Conservation (phyloP, 2,329 filamentous ascomycete genomes). For the Colletotrichum tanaceti region DNA sequence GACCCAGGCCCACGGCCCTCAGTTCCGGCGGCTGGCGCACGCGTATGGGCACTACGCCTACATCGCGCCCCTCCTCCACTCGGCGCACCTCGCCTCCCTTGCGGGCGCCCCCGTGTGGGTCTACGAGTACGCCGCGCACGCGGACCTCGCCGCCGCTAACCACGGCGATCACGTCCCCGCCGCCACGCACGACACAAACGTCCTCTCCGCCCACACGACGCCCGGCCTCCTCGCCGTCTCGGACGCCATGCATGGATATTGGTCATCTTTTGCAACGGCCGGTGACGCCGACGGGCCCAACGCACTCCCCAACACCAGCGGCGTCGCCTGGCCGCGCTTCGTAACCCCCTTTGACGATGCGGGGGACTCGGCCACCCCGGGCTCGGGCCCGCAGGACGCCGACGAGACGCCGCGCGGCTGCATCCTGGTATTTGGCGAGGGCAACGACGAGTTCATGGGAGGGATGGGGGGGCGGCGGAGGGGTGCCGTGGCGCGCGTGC, state of each 20-base stretch:
- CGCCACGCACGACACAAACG: slow-evolving; percentile 56
- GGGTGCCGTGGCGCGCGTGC: slow-evolving; percentile 59
- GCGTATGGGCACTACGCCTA: slow-evolving; percentile 75
- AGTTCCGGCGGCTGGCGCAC: slow-evolving; percentile 69
- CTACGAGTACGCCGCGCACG: slow-evolving; percentile 70
- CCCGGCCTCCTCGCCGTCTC: slow-evolving; percentile 51
- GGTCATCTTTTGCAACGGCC: slow-evolving; percentile 52
- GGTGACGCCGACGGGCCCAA: slow-evolving; percentile 29
- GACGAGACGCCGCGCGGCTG: slow-evolving; percentile 45
- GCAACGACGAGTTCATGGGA: slow-evolving; percentile 65
- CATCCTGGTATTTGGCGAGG: slow-evolving; percentile 68
- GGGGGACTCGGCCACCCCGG: slow-evolving; percentile 19
- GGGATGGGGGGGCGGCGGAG: slow-evolving; percentile 47
- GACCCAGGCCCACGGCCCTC: slow-evolving; percentile 55
- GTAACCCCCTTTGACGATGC: slow-evolving; percentile 52
- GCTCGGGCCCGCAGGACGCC: slow-evolving; percentile 24
- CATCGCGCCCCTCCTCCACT: slow-evolving; percentile 72
- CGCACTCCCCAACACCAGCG: slow-evolving; percentile 31
- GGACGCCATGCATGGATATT: slow-evolving; percentile 54
- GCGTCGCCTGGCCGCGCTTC: slow-evolving; percentile 57
- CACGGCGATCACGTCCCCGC: slow-evolving; percentile 60
- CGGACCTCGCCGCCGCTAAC: slow-evolving; percentile 54
- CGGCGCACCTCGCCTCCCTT: slow-evolving; percentile 58
- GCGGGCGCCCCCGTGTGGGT: slow-evolving; percentile 57
- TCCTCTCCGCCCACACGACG: slow-evolving; percentile 55